These are phyloP conservation scores for Acanthamoeba lenticulata DNA, from an alignment of 208 protist genomes.

Conservation along the genomic window DNA sequence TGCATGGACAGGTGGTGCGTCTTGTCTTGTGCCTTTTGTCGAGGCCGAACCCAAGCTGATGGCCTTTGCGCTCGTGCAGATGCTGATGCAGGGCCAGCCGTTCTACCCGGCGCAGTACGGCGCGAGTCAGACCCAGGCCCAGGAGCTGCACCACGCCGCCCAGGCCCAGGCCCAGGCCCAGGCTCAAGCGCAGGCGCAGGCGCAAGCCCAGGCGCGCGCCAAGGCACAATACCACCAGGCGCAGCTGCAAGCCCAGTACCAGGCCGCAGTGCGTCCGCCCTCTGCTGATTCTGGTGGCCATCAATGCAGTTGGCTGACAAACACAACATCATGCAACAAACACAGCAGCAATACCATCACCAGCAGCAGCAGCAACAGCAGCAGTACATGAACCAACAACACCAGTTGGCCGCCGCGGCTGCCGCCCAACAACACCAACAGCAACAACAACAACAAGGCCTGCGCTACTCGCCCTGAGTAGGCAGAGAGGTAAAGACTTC, in stretches of 20 bases:
- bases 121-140: neutral
- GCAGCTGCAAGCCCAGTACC: neutral
- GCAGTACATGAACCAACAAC: too few relatives aligned
- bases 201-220: neutral
- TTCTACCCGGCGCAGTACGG: neutral
- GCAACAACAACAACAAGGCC: neutral
- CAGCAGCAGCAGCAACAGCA: neutral
- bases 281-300: neutral
- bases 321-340: neutral
- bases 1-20: neutral
- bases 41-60: neutral
- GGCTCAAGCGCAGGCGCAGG: neutral
- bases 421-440: neutral
- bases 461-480: neutral
- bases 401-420: too few relatives aligned
- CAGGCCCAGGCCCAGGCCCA: neutral
- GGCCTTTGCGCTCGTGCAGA: neutral
- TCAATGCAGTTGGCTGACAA: neutral
- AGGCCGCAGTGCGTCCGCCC: neutral
- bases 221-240: neutral
- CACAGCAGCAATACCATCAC: neutral
- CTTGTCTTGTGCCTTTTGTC: neutral
- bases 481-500: neutral
- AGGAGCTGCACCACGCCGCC: neutral
- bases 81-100: slow-evolving; percentile 8